phyloP scores from a whole-genome alignment of 1,139 yeast genomes.

The Geotrichum australiense region DNA sequence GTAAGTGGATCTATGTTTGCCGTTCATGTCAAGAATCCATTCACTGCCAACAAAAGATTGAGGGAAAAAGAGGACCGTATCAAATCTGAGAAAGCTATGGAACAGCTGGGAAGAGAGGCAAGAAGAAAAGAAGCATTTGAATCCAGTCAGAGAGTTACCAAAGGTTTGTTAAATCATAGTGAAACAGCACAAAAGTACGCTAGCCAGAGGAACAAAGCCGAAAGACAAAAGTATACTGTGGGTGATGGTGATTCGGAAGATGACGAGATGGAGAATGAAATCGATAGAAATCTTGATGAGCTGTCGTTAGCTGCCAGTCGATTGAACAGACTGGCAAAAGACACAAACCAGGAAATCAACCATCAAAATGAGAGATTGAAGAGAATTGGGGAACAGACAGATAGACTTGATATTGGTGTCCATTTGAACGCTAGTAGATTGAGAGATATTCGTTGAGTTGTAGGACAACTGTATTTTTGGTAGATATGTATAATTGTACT shows the following conservation, averaged over 20 bases:
- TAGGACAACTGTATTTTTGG: too few relatives aligned
- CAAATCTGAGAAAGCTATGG: slow-evolving; percentile 58
- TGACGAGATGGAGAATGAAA: slow-evolving; percentile 53
- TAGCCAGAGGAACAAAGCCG: slow-evolving; percentile 32
- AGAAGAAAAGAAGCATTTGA: slow-evolving; percentile 40
- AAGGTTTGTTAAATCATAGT: slow-evolving; percentile 33
- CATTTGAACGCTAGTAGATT: slow-evolving; percentile 43
- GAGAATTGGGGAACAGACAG: slow-evolving; percentile 47
- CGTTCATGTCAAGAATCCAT: slow-evolving; percentile 78
- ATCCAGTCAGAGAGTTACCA: slow-evolving; percentile 45
- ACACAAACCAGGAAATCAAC: slow-evolving; percentile 48
- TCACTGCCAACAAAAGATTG: slow-evolving; percentile 71
- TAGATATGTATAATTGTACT: too few relatives aligned
- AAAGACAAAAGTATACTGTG: slow-evolving; percentile 45
- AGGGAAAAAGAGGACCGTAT: slow-evolving; percentile 70
- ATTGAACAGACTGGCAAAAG: slow-evolving; percentile 44
- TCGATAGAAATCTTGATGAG: slow-evolving; percentile 48
- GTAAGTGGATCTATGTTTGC: slow-evolving; percentile 78
- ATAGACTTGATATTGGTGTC: slow-evolving; percentile 46
- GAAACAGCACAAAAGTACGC: slow-evolving; percentile 34
- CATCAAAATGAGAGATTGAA: slow-evolving; percentile 47
- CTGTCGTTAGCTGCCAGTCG: slow-evolving; percentile 44
- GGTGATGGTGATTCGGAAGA: slow-evolving; percentile 53
- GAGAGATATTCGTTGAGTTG: slow-evolving; percentile 36
- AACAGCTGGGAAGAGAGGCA: slow-evolving; percentile 39